phyloP scores from a whole-genome alignment of 2,329 filamentous ascomycete genomes.

The Cylindrodendrum hubeiense region DNA sequence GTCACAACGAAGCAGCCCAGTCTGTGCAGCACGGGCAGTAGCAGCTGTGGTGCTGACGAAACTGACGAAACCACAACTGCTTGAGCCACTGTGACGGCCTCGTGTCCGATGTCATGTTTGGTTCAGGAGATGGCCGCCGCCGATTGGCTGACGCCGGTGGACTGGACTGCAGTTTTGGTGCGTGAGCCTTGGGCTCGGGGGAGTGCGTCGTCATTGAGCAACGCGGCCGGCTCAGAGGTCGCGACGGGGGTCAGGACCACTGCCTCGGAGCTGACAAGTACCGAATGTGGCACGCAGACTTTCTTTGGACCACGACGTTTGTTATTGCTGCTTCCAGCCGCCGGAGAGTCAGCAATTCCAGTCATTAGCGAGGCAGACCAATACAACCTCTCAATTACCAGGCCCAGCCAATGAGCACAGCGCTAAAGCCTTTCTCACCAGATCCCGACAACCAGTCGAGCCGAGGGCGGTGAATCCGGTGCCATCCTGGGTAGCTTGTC shows the following conservation, averaged over 20 bases:
- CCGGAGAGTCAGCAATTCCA: constrained; percentile 14
- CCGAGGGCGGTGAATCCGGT: constrained; percentile 24
- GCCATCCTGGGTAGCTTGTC: not conserved
- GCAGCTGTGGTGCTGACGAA: constrained; percentile 19
- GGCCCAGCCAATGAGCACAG: not conserved
- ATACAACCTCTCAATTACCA: constrained; percentile 24
- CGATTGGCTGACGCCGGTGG: constrained; percentile 11
- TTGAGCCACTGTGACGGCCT: constrained; percentile 14
- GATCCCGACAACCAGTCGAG: constrained; percentile 20
- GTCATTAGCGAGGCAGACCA: constrained; percentile 26
- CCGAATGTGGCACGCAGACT: no score
- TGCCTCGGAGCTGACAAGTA: constrained; percentile 2
- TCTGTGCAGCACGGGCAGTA: constrained; percentile 9
- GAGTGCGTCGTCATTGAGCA: constrained; percentile 24
- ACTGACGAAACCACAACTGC: constrained; percentile 21
- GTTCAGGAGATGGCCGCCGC: not conserved
- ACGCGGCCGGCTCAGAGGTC: constrained; percentile 13
- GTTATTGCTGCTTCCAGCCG: constrained; percentile 29
- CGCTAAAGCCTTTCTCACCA: constrained; percentile 23
- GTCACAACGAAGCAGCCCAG: not conserved
- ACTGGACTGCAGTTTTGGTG: constrained; percentile 8
- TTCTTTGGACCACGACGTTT: constrained; percentile 34
- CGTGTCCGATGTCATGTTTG: constrained; percentile 9
- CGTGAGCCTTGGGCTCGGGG: no score
- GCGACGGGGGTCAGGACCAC: constrained; percentile 1